Evolutionary conservation across 352 stramenopile species (phyloP), one percentile per base, ranked within the genome.

Genomic region (Lagenidium giganteum): DNA sequence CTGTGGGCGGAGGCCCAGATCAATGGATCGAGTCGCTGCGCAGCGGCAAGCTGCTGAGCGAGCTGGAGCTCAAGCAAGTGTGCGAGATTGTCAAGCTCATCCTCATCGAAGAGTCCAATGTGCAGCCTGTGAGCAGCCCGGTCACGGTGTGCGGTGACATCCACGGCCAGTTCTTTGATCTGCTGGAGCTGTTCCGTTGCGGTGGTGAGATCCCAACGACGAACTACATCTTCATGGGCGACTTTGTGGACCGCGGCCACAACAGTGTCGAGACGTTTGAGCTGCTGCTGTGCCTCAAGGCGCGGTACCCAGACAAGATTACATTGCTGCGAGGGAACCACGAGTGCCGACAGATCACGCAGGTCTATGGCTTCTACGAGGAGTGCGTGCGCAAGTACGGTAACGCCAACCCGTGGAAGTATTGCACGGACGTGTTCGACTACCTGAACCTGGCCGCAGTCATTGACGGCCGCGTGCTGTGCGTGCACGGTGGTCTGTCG

Each of bases 351-450:
- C 92, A 98, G 79, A 97, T 98, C 59, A 98, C 95, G 46, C 92
- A 98, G 76, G 88, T 98, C 8, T 98, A 98, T 49, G 95, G 95
- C 31, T 98, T 98, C 60, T 98, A 98, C 59, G 95, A 98, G 61
- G 95, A 98, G 67, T 98, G 92, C 51, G 72, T 98, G 34, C 83
- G 88, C 49, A 98, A 98, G 71, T 98, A 98, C 64, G 95, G 93
- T 47, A 98, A 97, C 61, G 88, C 89, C 32, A 96, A 95, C 59
- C 87, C 91, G 12, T 98, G 93, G 93, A 91, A 96, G 60, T 96
- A 98, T 64, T 97, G 90, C 60, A 95, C 93, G 24, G 87, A 98
- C 57, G 93, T 97, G 54, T 98, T 98, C 65, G 95, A 98, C 72
- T 96, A 93, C 54, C 88, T 98, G 42, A 95, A 90, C 51, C 61